Conservation (phyloP, 352 stramenopile genomes). For the Globisporangium barbulae region DNA sequence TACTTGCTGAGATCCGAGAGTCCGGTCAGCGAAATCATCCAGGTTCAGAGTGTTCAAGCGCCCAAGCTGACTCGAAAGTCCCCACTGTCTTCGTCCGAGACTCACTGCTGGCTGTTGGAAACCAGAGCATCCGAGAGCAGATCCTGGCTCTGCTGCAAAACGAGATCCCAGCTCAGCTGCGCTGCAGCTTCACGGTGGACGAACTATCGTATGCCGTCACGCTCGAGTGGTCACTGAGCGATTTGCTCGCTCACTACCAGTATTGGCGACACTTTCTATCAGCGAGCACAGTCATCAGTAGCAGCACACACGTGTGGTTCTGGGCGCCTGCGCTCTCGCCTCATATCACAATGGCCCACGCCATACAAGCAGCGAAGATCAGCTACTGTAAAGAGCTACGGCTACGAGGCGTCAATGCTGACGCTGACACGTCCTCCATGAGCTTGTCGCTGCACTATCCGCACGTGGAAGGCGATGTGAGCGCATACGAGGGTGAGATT, state of each 20-base stretch:
- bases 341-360: neutral
- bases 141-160: constrained; percentile 10
- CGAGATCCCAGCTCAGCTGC: constrained; percentile 4
- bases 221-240: neutral
- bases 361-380: neutral
- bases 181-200: too few species aligned
- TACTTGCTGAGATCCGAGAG: neutral
- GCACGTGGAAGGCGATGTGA: too few species aligned
- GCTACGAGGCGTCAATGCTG: neutral
- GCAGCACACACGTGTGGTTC: constrained; percentile 1
- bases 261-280: neutral
- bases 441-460: neutral
- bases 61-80: neutral
- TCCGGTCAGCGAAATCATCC: neutral
- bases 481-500: too few species aligned
- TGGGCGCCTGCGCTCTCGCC: constrained; percentile 12
- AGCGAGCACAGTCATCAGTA: neutral
- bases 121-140: neutral
- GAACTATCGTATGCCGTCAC: neutral
- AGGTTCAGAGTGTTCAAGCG: neutral
- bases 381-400: neutral
- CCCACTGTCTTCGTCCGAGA: neutral
- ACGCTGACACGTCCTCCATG: neutral
- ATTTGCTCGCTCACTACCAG: constrained; percentile 13
- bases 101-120: neutral